Evolutionary conservation across 164 flowering plant genomes (phyloP).

Genomic region (Annona squamosa): DNA sequence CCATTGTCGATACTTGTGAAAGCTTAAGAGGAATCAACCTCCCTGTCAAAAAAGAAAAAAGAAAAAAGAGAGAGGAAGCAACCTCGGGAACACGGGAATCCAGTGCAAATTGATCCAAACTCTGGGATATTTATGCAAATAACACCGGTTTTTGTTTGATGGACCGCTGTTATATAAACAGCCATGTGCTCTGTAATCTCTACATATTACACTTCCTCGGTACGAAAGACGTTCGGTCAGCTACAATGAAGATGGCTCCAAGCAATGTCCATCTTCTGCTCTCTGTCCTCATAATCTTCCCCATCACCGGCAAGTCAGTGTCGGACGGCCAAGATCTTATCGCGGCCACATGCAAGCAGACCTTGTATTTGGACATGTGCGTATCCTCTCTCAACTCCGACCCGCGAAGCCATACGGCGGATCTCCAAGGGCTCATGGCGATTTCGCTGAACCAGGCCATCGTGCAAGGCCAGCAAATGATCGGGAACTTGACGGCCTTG

Average conservation of each 20-base stretch:
- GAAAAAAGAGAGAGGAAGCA: too few species aligned
- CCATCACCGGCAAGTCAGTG: not conserved
- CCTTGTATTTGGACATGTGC: constrained; percentile 18
- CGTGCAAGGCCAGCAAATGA: constrained; percentile 4
- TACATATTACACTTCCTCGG: too few species aligned
- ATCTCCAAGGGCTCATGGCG: constrained; percentile 17
- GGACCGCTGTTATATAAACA: too few species aligned
- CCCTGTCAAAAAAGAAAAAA: too few species aligned
- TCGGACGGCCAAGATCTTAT: constrained; percentile 6
- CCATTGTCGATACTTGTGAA: too few species aligned
- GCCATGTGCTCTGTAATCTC: too few species aligned
- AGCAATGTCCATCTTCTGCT: not conserved
- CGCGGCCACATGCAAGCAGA: constrained; percentile 12
- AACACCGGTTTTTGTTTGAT: too few species aligned
- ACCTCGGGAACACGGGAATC: too few species aligned
- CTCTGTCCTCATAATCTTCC: not conserved
- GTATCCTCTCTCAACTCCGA: constrained; percentile 22
- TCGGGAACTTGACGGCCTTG: not conserved
- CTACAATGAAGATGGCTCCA: constrained; percentile 1
- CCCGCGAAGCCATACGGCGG: constrained; percentile 15
- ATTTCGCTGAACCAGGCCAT: constrained; percentile 20
- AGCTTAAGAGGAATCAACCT: too few species aligned
- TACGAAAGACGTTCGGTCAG: too few species aligned
- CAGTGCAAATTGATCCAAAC: too few species aligned
- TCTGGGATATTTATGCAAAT: too few species aligned